Conservation (phyloP, 1,284 basidiomycete species). For the Fomitopsis betulina region DNA sequence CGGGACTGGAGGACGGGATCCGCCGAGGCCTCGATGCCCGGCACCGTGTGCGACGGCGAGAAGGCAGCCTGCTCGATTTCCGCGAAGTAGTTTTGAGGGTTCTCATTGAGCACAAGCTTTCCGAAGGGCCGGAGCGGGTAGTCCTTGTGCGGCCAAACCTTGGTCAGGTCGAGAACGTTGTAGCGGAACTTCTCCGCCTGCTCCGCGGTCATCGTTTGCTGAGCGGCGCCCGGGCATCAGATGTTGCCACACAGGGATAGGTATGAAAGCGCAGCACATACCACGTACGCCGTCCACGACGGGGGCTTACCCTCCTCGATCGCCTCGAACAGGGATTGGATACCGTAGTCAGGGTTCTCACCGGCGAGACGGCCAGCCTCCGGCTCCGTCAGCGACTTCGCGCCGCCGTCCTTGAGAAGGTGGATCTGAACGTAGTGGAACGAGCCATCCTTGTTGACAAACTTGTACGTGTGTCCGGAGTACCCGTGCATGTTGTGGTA, state of each 20-base stretch:
- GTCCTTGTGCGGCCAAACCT: slow-evolving; percentile 82
- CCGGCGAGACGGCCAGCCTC: slow-evolving; percentile 55
- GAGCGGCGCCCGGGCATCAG: background rate
- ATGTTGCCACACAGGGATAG: background rate
- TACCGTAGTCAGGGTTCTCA: slow-evolving; percentile 80
- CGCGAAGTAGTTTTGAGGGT: slow-evolving; percentile 82
- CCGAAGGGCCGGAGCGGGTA: slow-evolving; percentile 87
- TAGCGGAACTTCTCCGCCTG: slow-evolving; percentile 90
- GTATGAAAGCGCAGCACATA: slow-evolving; percentile 12
- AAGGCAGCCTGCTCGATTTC: slow-evolving; percentile 87
- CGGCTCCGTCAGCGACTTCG: slow-evolving; percentile 72
- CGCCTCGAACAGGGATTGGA: slow-evolving; percentile 70
- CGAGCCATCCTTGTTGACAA: slow-evolving; percentile 76
- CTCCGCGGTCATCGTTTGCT: slow-evolving; percentile 88
- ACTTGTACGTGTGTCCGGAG: slow-evolving; percentile 91
- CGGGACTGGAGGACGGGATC: slow-evolving; percentile 93
- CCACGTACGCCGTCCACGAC: slow-evolving; percentile 73
- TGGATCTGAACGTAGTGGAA: slow-evolving; percentile 87
- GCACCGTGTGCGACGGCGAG: slow-evolving; percentile 81
- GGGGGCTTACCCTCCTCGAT: slow-evolving; percentile 80
- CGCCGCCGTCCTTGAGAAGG: slow-evolving; percentile 69
- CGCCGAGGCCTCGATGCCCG: slow-evolving; percentile 83
- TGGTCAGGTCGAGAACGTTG: slow-evolving; percentile 88
- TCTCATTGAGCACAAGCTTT: slow-evolving; percentile 84
- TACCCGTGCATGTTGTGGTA: slow-evolving; percentile 86